Evolutionary conservation across 176 grass and related monocot genomes (phyloP), one percentile per base, ranked within the genome.

Genomic region (Chloris gayana): DNA sequence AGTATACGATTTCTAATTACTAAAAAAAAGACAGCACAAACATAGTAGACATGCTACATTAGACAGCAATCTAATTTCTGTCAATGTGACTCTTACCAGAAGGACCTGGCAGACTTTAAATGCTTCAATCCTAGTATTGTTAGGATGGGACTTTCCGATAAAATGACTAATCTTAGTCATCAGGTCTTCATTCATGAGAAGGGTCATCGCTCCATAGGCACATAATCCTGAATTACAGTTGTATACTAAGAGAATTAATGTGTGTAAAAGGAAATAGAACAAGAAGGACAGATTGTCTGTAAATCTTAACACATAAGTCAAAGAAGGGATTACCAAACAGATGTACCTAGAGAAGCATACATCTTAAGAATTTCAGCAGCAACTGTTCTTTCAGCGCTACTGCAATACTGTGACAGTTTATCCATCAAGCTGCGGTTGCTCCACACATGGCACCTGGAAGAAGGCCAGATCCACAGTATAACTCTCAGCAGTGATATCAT

Each of bases 301-400:
- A 41, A 46, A 82, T 34, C 15, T 50, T 80, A 69, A 50, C 63
- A 78, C 8, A 68, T 5, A 86, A 69, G 79, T 64, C 26, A 89
- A 83, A 74, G 77, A 62, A 73, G 78, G 71, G 64, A 93, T 87
- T 87, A 93, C 85, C 87, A 89, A 82, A 77, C 59, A 67, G 57
- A 67, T 51, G 82, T 95, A 98, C 95, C 92, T 93, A 98, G 79
- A 77, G 90, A 88, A 93, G 92, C 89, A 86, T 76, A 90, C 27
- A 98, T 46, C 67, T 85, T 91, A 57, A 95, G 39, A 72, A 87
- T 76, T 72, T 79, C 82, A 67, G 82, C 64, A 45, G 66, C 57
- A 91, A 98, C 59, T 29, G 18, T 59, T 30, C 67, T 74, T 66
- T 91, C 78, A 62, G 77, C 25, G 26, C 51, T 26, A 65, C 67